Percentiles rank a stretch among this genome's conserved stretches.
phyloP scores from a whole-genome alignment of 768 basidiomycete species.

The Leccinum truebloodii region DNA sequence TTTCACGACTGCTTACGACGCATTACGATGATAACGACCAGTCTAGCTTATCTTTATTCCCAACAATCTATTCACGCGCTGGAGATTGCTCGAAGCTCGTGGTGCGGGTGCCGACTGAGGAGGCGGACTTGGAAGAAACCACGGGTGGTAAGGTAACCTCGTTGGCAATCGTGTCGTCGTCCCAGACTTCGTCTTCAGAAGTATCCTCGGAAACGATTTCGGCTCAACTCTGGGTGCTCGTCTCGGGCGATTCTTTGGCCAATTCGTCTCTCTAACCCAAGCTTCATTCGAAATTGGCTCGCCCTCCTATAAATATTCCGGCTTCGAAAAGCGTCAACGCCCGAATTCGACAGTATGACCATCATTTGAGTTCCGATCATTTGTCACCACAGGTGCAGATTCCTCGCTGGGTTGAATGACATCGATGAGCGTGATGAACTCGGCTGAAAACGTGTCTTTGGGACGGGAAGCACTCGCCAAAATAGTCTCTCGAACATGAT shows the following conservation, averaged over 20 bases:
- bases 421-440: conserved; percentile 13
- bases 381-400: conserved; percentile 23
- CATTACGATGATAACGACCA: no score
- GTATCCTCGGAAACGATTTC: conserved; percentile 28
- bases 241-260: conserved; percentile 31
- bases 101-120: conserved; percentile 38
- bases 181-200: conserved; percentile 51
- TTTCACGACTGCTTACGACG: no score
- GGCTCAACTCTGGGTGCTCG: conserved; percentile 13
- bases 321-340: conserved; percentile 24
- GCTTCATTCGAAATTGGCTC: conserved; percentile 54
- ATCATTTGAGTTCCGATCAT: conserved; percentile 51
- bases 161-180: conserved; percentile 44
- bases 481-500: conserved; percentile 58
- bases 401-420: neutral
- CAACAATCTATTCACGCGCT: no score
- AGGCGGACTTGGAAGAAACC: conserved; percentile 21
- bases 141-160: conserved; percentile 32
- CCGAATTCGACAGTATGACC: conserved; percentile 30
- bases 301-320: conserved; percentile 18
- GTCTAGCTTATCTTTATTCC: no score
- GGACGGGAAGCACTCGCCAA: conserved; percentile 27
- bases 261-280: conserved; percentile 71
- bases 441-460: conserved; percentile 30
- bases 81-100: conserved; percentile 54